Conservation (phyloP, 176 grass and related monocot species). For the Oryza officinalis region DNA sequence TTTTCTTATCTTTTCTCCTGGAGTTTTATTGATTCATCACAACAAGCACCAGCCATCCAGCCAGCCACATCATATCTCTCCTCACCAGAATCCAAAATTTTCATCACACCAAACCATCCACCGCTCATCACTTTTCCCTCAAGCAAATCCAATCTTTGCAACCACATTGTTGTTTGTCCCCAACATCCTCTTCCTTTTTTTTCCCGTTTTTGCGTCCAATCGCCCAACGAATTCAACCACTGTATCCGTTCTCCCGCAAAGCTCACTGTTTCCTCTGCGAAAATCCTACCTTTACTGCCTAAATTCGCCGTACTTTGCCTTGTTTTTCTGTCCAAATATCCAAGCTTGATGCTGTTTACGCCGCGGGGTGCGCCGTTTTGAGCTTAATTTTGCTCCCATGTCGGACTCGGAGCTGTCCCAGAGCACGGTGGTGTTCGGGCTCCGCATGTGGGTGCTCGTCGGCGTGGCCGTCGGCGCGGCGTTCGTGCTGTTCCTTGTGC, state of each 20-base stretch:
- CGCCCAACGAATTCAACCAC: constrained; percentile 23
- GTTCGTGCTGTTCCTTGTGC: constrained; percentile 70
- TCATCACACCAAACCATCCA: constrained; percentile 45
- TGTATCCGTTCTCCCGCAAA: neutral
- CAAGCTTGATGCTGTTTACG: constrained; percentile 5
- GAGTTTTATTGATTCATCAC: constrained; percentile 9
- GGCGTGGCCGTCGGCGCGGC: constrained; percentile 67
- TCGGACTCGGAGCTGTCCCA: constrained; percentile 69
- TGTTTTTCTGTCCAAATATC: neutral
- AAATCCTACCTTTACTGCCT: neutral
- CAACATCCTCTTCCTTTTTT: neutral
- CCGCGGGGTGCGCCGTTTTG: neutral
- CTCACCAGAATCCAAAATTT: constrained; percentile 43
- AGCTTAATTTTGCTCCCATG: constrained; percentile 43
- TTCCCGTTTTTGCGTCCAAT: constrained; percentile 21
- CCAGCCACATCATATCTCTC: neutral
- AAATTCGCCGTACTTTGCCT: neutral
- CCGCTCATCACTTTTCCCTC: constrained; percentile 34
- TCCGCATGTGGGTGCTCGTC: constrained; percentile 78
- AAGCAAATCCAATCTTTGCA: constrained; percentile 41
- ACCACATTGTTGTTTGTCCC: constrained; percentile 23
- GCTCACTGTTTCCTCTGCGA: constrained; percentile 24
- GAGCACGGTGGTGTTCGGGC: constrained; percentile 78
- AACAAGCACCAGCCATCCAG: constrained; percentile 4
- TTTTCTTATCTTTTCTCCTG: neutral